Conservation (phyloP, 2,329 filamentous ascomycete species). For the Teratosphaeria epicoccoides region DNA sequence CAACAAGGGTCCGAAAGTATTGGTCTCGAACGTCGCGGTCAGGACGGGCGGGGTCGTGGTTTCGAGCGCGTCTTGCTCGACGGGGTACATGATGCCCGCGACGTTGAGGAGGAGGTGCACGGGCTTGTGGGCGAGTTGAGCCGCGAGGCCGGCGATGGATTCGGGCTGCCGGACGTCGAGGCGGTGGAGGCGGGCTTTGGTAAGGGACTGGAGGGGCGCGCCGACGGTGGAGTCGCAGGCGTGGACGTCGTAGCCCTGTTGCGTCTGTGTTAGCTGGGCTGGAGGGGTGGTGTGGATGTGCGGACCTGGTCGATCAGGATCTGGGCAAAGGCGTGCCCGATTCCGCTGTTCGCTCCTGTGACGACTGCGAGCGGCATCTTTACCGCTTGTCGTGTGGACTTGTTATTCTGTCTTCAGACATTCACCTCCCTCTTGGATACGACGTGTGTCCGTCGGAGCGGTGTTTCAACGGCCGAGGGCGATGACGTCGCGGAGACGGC, state of each 20-base stretch:
- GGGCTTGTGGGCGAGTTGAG: constrained; percentile 20
- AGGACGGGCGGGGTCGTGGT: constrained; percentile 24
- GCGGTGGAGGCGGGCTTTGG: constrained; percentile 20
- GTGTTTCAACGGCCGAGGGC: too few relatives aligned
- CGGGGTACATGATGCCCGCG: constrained; percentile 27
- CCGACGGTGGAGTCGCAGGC: constrained; percentile 23
- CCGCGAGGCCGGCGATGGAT: constrained; percentile 27
- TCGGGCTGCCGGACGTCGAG: constrained; percentile 27
- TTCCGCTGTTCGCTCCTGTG: constrained; percentile 3
- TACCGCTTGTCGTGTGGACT: too few relatives aligned
- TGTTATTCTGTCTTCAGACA: too few relatives aligned
- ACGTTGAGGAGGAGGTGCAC: constrained; percentile 31
- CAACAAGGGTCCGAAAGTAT: constrained; percentile 36
- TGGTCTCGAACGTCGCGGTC: constrained; percentile 31
- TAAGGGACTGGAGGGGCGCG: constrained; percentile 22
- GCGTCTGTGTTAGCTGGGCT: neutral
- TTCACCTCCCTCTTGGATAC: too few relatives aligned
- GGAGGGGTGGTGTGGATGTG: neutral
- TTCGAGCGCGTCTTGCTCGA: constrained; percentile 25
- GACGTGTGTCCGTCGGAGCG: too few relatives aligned
- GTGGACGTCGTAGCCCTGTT: constrained; percentile 25
- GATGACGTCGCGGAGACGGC: too few relatives aligned
- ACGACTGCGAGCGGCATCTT: constrained; percentile 3
- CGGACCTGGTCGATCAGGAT: constrained; percentile 4
- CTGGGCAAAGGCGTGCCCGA: constrained; percentile 4